Evolutionary conservation across 768 basidiomycete species (phyloP), one percentile per base, ranked within the genome.

Genomic region (Hypsizygus marmoreus): DNA sequence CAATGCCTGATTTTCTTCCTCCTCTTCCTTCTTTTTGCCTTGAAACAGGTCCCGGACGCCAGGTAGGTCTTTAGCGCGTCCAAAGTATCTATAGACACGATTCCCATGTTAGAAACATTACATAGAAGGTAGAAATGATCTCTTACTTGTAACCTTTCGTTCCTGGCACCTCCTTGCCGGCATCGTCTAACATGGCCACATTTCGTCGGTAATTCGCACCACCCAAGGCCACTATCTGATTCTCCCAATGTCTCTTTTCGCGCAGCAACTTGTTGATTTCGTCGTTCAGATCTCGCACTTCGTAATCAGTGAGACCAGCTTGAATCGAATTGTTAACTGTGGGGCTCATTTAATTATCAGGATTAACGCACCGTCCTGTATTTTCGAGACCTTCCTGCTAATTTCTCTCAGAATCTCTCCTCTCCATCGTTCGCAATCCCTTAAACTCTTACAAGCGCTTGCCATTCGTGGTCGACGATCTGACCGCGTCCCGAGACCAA

Each of bases 191-290:
- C 90, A 95, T 95, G 39, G 91, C 86, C 10, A 94, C 89, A 61
- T 93, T 97, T 40, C 95, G 75, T 58, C 91, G 77, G 64, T 97
- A 98, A 62, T 97, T 99, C 16, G 95, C 95, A 51, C 95, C 95
- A 35, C 95, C 95, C 1, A 97, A 73, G 5, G 86, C 85, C n/a
- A 97, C 87, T 40, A 98, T 97, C 64, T 97, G 95, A 56, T 94
- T 95, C 71, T 98, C 95, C 91, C 93, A 98, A 66, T 97, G 95
- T 32, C 88, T 70, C 65, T 98, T 97, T 70, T 99, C 95, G 25
- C 95, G 80, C 77, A 99, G 72, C 11, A 97, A 72, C 61, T 86
- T 91, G 75, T 98, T 99, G 54, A 99, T 99, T 59, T 97, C 94
- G 64, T 98, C 95, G 62, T 99, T 99, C 32, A 97, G 60, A 63